Evolutionary conservation across 2,329 filamentous ascomycete species (phyloP).

Genomic region (Tympanopsis confertula): DNA sequence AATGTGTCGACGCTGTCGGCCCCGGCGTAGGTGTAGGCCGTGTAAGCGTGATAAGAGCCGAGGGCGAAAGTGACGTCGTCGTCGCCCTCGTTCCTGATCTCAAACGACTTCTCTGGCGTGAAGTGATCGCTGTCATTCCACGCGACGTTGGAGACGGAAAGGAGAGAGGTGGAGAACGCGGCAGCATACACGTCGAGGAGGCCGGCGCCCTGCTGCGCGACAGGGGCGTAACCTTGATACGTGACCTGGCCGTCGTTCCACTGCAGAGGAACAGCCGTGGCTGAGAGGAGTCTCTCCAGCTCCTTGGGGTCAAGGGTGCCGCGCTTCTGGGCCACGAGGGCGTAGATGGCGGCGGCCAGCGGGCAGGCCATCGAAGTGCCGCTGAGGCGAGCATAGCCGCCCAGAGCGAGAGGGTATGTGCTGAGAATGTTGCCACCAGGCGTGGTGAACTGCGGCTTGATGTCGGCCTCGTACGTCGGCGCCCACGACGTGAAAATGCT

Average conservation of each 20-base stretch:
- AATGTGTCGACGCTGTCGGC: conserved; percentile 13
- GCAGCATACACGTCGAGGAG: conserved; percentile 48
- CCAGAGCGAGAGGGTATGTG: conserved; percentile 35
- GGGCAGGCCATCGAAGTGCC: conserved; percentile 51
- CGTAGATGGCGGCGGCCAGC: conserved; percentile 39
- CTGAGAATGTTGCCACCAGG: conserved; percentile 47
- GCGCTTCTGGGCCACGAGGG: conserved; percentile 37
- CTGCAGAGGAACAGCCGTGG: conserved; percentile 33
- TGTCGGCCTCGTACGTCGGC: conserved; percentile 43
- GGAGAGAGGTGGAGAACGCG: conserved; percentile 36
- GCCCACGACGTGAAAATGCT: conserved; percentile 47
- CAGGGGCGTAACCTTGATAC: conserved; percentile 33
- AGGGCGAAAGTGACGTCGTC: conserved; percentile 37
- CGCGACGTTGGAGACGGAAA: conserved; percentile 43
- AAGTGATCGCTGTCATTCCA: conserved; percentile 56
- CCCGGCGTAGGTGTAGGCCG: conserved; percentile 37
- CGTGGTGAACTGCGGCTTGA: conserved; percentile 43
- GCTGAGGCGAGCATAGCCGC: conserved; percentile 36
- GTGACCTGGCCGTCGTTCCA: conserved; percentile 27
- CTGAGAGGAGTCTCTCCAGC: conserved; percentile 35
- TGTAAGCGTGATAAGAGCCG: conserved; percentile 31
- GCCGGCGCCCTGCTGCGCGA: conserved; percentile 48
- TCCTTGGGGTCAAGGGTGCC: conserved; percentile 36
- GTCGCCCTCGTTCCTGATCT: conserved; percentile 39
- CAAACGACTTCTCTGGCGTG: conserved; percentile 33